Evolutionary conservation across 768 basidiomycete species (phyloP), one percentile per base, ranked within the genome.

Genomic region (Phylloporus sp.): DNA sequence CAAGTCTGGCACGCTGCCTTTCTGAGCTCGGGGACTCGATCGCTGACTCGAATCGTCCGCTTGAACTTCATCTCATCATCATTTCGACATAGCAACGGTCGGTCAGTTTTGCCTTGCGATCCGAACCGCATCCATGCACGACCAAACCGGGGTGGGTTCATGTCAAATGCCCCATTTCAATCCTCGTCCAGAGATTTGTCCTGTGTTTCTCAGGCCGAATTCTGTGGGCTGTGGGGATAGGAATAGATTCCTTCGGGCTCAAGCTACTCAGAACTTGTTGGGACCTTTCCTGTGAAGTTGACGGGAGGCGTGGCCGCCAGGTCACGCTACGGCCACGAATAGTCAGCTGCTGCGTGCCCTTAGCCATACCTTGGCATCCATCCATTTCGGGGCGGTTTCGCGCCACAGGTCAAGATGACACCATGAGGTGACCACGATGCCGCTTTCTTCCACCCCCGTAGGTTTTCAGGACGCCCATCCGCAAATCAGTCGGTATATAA

Each of bases 391-490:
- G 64, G 46, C 50, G 42, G 46, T 54, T 39, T 50, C 49, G 58
- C 60, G 64, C 66, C 65, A 67, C 61, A 59, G 48, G 51, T 31
- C 59, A 48, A 49, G 53, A 55, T 59, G 63, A 49, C 36, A 51
- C 57, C 64, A 66, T 66, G 64, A 50, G 64, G 64, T 48, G 46
- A 32, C 66, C 64, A 66, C 66, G 64, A 57, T 66, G 66, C 63
- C 56, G 42, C 59, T 54, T 58, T 60, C 65, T 53, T 67, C 63
- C 40, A 46, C 38, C 54, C 54, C 57, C 54, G 40, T 42, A 54
- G 34, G 40, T 51, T 49, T 45, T 50, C 55, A 60, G 62, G 48
- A 48, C 47, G 29, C 52, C 46, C 53, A 48, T 50, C 52, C 54
- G 49, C 52, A 61, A 55, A 62, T 66, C 62, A 53, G 50, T 51